A percentile compares a stretch with the other conserved stretches of the same genome.
phyloP scores from a whole-genome alignment of 345 rosid genomes.

The Excoecaria cochinchinensis region DNA sequence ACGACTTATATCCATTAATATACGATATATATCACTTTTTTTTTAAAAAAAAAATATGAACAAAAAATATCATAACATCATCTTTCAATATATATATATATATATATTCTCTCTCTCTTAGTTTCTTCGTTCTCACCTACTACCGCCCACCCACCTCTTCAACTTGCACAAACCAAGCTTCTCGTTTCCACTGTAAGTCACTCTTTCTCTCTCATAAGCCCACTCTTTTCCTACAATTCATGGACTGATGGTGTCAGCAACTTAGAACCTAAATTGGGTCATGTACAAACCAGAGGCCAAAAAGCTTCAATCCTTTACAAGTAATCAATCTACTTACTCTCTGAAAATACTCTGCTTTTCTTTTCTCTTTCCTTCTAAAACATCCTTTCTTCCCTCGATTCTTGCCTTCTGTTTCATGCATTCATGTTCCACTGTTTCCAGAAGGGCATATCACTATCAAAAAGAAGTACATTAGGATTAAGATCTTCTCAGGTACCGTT shows the following conservation, averaged over 20 bases:
- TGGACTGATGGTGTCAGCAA: slow-evolving; percentile 33
- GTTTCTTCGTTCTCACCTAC: slow-evolving; percentile 38
- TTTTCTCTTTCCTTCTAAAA: slow-evolving; percentile 12
- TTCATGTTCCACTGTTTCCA: not conserved
- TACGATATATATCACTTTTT: no score
- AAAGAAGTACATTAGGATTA: not conserved
- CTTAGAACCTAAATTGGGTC: slow-evolving; percentile 6
- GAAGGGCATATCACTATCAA: not conserved
- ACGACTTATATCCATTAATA: no score
- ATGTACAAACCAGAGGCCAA: not conserved
- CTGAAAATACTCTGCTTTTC: slow-evolving; percentile 8
- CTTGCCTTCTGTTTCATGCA: not conserved
- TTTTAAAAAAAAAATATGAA: no score
- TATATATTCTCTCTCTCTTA: no score
- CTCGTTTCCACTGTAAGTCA: slow-evolving; percentile 20
- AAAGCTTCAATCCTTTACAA: slow-evolving; percentile 14
- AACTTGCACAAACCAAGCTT: slow-evolving; percentile 37
- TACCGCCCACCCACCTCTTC: slow-evolving; percentile 34
- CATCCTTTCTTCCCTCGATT: not conserved
- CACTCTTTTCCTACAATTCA: slow-evolving; percentile 47
- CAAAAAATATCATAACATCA: no score
- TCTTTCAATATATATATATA: no score
- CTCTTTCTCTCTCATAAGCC: slow-evolving; percentile 15
- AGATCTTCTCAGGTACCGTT: not conserved
- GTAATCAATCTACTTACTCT: slow-evolving; percentile 3